Conservation (phyloP, 2,329 filamentous ascomycete genomes). For the Hypocreales sp. region DNA sequence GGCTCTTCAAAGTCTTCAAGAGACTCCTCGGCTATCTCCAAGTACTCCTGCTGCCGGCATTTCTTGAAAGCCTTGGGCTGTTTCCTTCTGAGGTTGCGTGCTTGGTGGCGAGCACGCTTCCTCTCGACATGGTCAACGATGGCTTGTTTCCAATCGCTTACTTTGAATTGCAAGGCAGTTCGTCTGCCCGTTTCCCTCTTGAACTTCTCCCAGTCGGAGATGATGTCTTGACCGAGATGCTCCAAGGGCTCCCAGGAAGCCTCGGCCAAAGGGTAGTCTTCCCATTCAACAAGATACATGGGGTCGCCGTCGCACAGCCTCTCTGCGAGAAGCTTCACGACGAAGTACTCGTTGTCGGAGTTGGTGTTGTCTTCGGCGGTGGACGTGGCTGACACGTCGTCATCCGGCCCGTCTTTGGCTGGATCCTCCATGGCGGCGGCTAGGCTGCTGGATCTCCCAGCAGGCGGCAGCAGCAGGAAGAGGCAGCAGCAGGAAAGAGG, state of each 20-base stretch:
- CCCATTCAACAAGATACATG: constrained; percentile 22
- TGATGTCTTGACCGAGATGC: constrained; percentile 23
- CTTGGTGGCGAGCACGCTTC: constrained; percentile 21
- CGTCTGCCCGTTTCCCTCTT: constrained; percentile 20
- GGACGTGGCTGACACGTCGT: constrained; percentile 17
- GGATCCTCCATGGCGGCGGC: background rate
- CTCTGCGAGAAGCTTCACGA: constrained; percentile 37
- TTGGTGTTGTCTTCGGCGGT: constrained; percentile 17
- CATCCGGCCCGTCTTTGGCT: constrained; percentile 3
- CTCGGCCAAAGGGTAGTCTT: constrained; percentile 16
- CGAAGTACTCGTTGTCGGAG: constrained; percentile 28
- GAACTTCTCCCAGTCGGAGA: constrained; percentile 25
- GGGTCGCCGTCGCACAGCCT: constrained; percentile 10
- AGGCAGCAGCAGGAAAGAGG: no score
- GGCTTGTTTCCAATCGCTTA: constrained; percentile 21
- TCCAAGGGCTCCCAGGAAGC: constrained; percentile 34
- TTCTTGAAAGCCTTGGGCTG: constrained; percentile 7
- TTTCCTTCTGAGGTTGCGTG: constrained; percentile 23
- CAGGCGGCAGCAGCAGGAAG: no score
- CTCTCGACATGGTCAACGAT: constrained; percentile 8
- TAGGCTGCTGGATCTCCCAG: no score
- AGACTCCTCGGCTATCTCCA: constrained; percentile 1
- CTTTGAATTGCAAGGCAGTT: constrained; percentile 18
- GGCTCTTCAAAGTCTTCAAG: constrained; percentile 3
- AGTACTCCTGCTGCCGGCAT: constrained; percentile 1